phyloP scores from a whole-genome alignment of 441 rosid genomes.

The Erodium trifolium region DNA sequence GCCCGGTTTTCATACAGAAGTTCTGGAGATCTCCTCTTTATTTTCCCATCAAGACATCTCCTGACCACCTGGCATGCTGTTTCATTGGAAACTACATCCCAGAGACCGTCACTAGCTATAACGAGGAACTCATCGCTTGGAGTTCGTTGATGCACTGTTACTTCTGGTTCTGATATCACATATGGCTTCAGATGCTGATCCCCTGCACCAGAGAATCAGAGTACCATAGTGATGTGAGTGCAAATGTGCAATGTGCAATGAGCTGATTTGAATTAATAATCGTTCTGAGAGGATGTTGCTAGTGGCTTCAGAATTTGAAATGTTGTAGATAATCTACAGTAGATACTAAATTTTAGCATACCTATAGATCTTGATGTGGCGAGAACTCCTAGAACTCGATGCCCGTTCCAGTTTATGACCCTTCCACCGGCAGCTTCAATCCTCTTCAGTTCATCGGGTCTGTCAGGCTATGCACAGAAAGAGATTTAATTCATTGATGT shows the following conservation, averaged over 20 bases:
- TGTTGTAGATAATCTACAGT: too few species aligned
- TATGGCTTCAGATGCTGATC: conserved; percentile 41
- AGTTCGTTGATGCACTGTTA: conserved; percentile 26
- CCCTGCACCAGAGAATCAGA: conserved; percentile 23
- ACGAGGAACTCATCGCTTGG: conserved; percentile 49
- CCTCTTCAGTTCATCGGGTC: conserved; percentile 40
- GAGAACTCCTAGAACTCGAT: conserved; percentile 21
- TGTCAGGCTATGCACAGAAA: conserved; percentile 38
- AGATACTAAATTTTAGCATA: background rate
- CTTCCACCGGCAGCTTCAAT: conserved; percentile 49
- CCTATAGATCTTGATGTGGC: conserved; percentile 46
- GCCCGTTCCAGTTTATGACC: conserved; percentile 49
- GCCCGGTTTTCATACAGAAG: background rate
- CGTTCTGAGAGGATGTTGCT: too few species aligned
- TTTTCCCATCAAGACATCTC: conserved; percentile 31
- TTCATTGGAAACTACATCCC: conserved; percentile 49
- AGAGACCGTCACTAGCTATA: conserved; percentile 63
- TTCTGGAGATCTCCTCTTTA: conserved; percentile 13
- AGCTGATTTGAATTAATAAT: background rate
- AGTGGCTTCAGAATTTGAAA: too few species aligned
- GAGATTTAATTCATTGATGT: background rate
- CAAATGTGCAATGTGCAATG: too few species aligned
- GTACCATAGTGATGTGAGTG: too few species aligned
- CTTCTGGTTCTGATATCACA: conserved; percentile 44
- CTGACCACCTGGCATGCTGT: conserved; percentile 41